Evolutionary conservation across 1,284 basidiomycete genomes (phyloP).

Genomic region (Pisolithus thermaeus): DNA sequence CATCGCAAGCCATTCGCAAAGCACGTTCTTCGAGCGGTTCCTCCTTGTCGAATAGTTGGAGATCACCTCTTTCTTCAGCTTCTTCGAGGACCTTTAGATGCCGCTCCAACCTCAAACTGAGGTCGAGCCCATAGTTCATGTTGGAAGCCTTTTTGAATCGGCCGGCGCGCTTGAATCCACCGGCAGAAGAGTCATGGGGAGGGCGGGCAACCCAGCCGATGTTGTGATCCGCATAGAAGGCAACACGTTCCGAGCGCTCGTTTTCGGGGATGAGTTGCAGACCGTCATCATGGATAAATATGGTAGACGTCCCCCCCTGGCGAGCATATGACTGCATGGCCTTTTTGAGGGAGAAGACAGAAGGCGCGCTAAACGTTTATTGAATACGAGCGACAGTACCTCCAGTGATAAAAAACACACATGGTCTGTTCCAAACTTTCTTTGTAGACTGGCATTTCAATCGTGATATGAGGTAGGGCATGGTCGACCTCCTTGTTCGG

Average conservation of each 20-base stretch:
- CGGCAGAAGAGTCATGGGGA: conserved; percentile 48
- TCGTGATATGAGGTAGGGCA: conserved; percentile 60
- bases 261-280: conserved; percentile 51
- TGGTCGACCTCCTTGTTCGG: conserved; percentile 51
- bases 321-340: conserved; percentile 83
- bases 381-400: neutral
- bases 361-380: conserved; percentile 47
- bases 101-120: conserved; percentile 68
- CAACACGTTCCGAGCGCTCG: conserved; percentile 56
- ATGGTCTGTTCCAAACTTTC: conserved; percentile 65
- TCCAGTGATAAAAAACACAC: conserved; percentile 34
- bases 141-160: conserved; percentile 85
- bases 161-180: conserved; percentile 73
- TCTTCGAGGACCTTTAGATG: conserved; percentile 55
- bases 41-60: conserved; percentile 19
- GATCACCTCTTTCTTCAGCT: conserved; percentile 30
- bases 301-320: conserved; percentile 70
- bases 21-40: conserved; percentile 51
- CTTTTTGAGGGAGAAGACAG: conserved; percentile 72
- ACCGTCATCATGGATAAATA: conserved; percentile 74
- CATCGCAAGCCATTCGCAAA: conserved; percentile 56
- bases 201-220: conserved; percentile 83
- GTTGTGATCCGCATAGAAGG: conserved; percentile 72
- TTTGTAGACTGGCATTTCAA: conserved; percentile 75
- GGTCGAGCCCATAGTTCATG: conserved; percentile 74